Percentiles rank a stretch among this genome's conserved stretches.
phyloP scores from a whole-genome alignment of 2,329 filamentous ascomycete genomes.

The Purpureocillium lavendulum region DNA sequence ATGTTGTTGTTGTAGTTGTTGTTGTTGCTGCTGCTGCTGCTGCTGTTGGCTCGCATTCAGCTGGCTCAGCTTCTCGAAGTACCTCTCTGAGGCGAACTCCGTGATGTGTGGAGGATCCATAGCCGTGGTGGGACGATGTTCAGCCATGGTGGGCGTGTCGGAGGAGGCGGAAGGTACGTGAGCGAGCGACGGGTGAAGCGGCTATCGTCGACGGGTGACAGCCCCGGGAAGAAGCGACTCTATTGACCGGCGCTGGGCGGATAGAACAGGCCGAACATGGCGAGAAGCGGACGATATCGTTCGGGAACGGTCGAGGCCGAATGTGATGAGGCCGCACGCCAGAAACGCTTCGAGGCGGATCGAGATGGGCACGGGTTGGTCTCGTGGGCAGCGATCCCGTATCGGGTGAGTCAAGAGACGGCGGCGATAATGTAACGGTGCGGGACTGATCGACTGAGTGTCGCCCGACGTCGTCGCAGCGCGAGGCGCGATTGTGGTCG shows the following conservation, averaged over 20 bases:
- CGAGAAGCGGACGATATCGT: not conserved
- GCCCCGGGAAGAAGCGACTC: constrained; percentile 17
- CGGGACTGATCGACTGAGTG: too few relatives aligned
- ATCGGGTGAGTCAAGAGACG: too few relatives aligned
- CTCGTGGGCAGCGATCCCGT: too few relatives aligned
- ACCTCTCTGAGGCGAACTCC: constrained; percentile 58
- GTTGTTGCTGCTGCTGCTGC: constrained; percentile 28
- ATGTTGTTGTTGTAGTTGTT: constrained; percentile 16
- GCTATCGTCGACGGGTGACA: constrained; percentile 3
- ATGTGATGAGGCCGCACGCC: too few relatives aligned
- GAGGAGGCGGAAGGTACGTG: constrained; percentile 1
- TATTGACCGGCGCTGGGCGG: constrained; percentile 17
- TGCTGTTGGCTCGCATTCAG: constrained; percentile 36
- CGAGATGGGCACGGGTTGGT: too few relatives aligned
- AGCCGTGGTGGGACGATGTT: constrained; percentile 20
- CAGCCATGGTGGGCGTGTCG: constrained; percentile 20
- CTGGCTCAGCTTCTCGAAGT: constrained; percentile 53
- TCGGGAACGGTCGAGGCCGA: too few relatives aligned
- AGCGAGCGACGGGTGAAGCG: constrained; percentile 13
- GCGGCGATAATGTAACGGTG: too few relatives aligned
- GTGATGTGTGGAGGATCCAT: constrained; percentile 58
- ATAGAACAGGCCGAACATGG: constrained; percentile 2
- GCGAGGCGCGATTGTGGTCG: too few relatives aligned
- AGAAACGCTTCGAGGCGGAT: too few relatives aligned
- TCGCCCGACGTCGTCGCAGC: too few relatives aligned